Evolutionary conservation across 2,329 filamentous ascomycete species (phyloP), one percentile per base, ranked within the genome.

Genomic region (Diaporthe eres): DNA sequence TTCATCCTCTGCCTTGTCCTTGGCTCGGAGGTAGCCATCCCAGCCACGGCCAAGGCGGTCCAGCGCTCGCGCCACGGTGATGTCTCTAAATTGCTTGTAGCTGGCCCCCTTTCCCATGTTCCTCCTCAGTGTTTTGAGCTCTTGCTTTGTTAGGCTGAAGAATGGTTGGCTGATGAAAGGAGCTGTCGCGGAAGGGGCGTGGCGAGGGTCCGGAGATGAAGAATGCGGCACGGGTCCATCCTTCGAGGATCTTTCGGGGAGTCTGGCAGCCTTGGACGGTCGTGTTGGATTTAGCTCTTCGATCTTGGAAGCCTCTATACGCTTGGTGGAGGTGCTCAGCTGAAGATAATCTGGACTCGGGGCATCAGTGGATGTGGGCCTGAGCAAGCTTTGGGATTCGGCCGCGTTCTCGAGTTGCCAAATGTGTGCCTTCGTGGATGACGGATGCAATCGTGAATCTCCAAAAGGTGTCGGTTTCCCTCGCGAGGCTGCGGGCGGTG

Each of bases 1-100:
- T n/a, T 55, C 34, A 4, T 63, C 17, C 31, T 34, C 71, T 53
- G 71, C 71, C 47, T 6, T 34, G 4, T 53, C n/a, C 4, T 22
- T 44, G 10, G 71, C 58, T 31, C 71, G 58, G 5, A 55, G 10
- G 44, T 53, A 73, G 3, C 71, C 71, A n/a, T 55, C 12, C 71
- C 71, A 73, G 2, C 71, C 71, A 28, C 71, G 71, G 19, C 47
- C 71, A 17, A 73, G 58, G n/a, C 60, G 34, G 15, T 73, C 13
- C 17, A 73, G 58, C 10, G 31, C 19, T n/a, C 22, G 42, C 4
- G 71, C 47, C 31, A 55, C 17, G 7, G 71, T n/a, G 10, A 17
- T 22, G 15, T 55, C 25, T 19, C 25, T 65, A 17, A 65, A 55
- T 22, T n/a, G 19, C 5, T 9, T 28, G 37, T 63, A 63, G 17